A percentile compares a stretch with the other conserved stretches of the same genome.
Conservation (phyloP, 2,329 filamentous ascomycete species). For the Ascochyta fabae region DNA sequence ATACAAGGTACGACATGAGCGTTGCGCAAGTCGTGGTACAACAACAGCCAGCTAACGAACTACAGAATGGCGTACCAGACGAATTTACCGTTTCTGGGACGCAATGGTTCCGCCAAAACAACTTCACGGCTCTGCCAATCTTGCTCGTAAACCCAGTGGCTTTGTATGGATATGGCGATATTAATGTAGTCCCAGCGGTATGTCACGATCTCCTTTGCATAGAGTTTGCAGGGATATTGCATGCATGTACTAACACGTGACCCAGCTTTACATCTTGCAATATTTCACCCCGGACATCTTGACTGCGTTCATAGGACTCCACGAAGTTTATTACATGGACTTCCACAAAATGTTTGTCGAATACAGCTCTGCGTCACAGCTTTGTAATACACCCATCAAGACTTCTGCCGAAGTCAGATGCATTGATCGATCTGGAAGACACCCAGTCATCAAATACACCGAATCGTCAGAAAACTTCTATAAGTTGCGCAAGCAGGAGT, state of each 20-base stretch:
- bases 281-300: conserved; percentile 50
- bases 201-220: conserved; percentile 27
- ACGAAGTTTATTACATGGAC: conserved; percentile 47
- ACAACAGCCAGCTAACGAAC: conserved; percentile 22
- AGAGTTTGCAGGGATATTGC: conserved; percentile 29
- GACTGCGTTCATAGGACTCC: conserved; percentile 45
- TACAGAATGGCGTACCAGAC: conserved; percentile 46
- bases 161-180: conserved; percentile 49
- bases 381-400: conserved; percentile 43
- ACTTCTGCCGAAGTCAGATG: conserved; percentile 43
- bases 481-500: conserved; percentile 43
- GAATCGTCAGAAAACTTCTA: conserved; percentile 37
- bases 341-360: conserved; percentile 47
- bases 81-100: conserved; percentile 44
- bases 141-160: conserved; percentile 46
- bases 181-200: conserved; percentile 47
- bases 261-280: conserved; percentile 47
- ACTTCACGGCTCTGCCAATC: conserved; percentile 45
- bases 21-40: conserved; percentile 14
- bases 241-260: conserved; percentile 37
- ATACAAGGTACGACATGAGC: conserved; percentile 41
- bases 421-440: conserved; percentile 44
- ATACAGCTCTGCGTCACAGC: conserved; percentile 34
- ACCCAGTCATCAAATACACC: conserved; percentile 45
- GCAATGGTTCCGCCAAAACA: conserved; percentile 46